Percentiles rank a stretch among this genome's conserved stretches.
phyloP scores from a whole-genome alignment of 148 eudicot species.

The Rhododendron simsii region DNA sequence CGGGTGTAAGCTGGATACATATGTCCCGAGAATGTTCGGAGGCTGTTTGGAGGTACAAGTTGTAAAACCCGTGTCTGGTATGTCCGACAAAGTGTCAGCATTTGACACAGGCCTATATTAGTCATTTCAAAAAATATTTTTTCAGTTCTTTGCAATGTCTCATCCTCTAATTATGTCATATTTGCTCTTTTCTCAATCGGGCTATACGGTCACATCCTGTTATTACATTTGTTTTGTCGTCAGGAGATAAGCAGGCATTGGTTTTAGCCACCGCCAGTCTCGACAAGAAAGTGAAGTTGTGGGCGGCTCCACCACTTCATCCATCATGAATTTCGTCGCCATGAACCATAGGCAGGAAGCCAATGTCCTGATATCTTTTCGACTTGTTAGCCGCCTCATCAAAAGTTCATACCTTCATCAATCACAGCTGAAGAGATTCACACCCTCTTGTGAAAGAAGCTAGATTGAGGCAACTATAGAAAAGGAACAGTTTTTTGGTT shows the following conservation, averaged over 20 bases:
- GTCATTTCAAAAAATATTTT: neutral
- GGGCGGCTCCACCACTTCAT: slow-evolving; percentile 60
- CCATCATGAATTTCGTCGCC: slow-evolving; percentile 23
- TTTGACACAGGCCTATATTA: neutral
- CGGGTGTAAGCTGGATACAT: neutral
- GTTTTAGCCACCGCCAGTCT: slow-evolving; percentile 64
- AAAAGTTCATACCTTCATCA: slow-evolving; percentile 1
- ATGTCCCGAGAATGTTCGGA: neutral
- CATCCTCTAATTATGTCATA: neutral
- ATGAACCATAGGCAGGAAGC: neutral
- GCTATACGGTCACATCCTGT: neutral
- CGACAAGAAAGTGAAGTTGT: slow-evolving; percentile 96
- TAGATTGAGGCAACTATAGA: neutral
- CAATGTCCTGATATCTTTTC: neutral
- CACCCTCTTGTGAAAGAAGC: neutral
- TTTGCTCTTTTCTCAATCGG: neutral
- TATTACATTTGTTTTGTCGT: neutral
- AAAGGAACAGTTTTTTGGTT: neutral
- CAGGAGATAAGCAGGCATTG: slow-evolving; percentile 49
- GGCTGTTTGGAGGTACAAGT: neutral
- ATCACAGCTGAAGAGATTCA: slow-evolving; percentile 1
- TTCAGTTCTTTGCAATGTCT: neutral
- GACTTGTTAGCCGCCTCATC: slow-evolving; percentile 1
- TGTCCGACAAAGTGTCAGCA: neutral
- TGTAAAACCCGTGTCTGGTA: neutral